Percentiles rank a stretch among this genome's conserved stretches.
These are phyloP conservation scores for Cyberlindnera americana DNA, from an alignment of 805 yeast species.

Conservation along the genomic window DNA sequence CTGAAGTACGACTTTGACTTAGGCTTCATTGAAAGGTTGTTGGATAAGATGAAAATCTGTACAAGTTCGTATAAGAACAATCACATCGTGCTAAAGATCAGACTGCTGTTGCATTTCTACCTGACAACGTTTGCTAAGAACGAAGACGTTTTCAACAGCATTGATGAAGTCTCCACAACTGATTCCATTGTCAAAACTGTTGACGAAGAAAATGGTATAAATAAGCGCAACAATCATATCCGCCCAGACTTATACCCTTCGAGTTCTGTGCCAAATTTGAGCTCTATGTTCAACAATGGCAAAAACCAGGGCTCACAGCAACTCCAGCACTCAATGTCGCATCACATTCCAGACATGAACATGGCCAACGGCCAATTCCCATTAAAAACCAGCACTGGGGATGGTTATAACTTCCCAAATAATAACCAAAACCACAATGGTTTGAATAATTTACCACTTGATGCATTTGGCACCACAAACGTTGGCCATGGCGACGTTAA, in stretches of 20 bases:
- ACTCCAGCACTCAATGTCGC: slow-evolving; percentile 3
- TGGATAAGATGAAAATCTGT: slow-evolving; percentile 18
- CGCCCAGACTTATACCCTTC: slow-evolving; percentile 1
- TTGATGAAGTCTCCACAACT: slow-evolving; percentile 16
- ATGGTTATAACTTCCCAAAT: not conserved
- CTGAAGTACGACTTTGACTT: slow-evolving; percentile 21
- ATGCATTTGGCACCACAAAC: not conserved
- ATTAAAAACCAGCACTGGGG: not conserved
- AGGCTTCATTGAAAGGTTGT: slow-evolving; percentile 12
- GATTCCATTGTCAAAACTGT: slow-evolving; percentile 16
- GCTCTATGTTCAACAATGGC: not conserved
- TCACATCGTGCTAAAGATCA: slow-evolving; percentile 23
- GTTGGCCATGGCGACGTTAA: not conserved
- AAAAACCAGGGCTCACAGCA: not conserved
- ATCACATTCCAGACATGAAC: not conserved
- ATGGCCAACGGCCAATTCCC: no score
- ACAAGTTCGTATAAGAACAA: slow-evolving; percentile 16
- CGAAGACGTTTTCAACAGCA: slow-evolving; percentile 21
- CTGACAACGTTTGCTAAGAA: slow-evolving; percentile 28
- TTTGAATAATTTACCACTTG: not conserved
- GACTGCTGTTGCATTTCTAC: slow-evolving; percentile 26
- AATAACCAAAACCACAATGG: not conserved
- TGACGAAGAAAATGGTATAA: not conserved
- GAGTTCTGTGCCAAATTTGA: slow-evolving; percentile 7
- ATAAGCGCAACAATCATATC: not conserved